These are phyloP conservation scores for Ceratobasidium sp. DNA, from an alignment of 1,284 basidiomycete genomes.

Conservation along the genomic window DNA sequence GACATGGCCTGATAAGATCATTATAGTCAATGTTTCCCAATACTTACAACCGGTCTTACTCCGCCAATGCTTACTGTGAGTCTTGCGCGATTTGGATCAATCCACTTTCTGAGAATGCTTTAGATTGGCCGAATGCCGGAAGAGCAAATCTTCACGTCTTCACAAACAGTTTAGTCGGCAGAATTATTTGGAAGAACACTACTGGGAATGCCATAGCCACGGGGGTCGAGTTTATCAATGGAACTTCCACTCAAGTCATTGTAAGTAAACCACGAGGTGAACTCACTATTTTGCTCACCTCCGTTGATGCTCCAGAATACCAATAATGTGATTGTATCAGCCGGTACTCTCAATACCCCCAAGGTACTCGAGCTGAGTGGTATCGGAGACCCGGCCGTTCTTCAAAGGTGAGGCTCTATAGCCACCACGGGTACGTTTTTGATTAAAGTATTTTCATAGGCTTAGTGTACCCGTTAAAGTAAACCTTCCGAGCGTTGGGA, in stretches of 20 bases:
- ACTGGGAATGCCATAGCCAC: slow-evolving; percentile 27
- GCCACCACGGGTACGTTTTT: neutral
- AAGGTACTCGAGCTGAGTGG: slow-evolving; percentile 56
- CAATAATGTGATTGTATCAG: slow-evolving; percentile 42
- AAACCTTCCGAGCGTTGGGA: slow-evolving; percentile 64
- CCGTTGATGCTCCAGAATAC: neutral
- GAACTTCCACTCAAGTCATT: slow-evolving; percentile 13
- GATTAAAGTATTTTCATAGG: neutral
- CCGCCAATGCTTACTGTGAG: slow-evolving; percentile 38
- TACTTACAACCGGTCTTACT: slow-evolving; percentile 36
- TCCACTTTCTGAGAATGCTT: neutral
- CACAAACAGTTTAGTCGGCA: slow-evolving; percentile 24
- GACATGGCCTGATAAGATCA: neutral
- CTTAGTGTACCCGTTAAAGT: slow-evolving; percentile 53
- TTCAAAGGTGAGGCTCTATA: slow-evolving; percentile 34
- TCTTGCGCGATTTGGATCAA: no score
- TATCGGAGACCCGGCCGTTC: slow-evolving; percentile 54
- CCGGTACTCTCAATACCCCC: slow-evolving; percentile 53
- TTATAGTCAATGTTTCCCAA: slow-evolving; percentile 20
- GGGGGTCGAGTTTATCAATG: slow-evolving; percentile 37
- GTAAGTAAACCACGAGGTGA: neutral
- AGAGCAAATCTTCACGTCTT: slow-evolving; percentile 35
- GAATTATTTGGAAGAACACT: slow-evolving; percentile 30
- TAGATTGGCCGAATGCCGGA: slow-evolving; percentile 36
- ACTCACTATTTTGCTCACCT: neutral